phyloP scores from a whole-genome alignment of 2,329 filamentous ascomycete genomes.

The Nakataea oryzae region DNA sequence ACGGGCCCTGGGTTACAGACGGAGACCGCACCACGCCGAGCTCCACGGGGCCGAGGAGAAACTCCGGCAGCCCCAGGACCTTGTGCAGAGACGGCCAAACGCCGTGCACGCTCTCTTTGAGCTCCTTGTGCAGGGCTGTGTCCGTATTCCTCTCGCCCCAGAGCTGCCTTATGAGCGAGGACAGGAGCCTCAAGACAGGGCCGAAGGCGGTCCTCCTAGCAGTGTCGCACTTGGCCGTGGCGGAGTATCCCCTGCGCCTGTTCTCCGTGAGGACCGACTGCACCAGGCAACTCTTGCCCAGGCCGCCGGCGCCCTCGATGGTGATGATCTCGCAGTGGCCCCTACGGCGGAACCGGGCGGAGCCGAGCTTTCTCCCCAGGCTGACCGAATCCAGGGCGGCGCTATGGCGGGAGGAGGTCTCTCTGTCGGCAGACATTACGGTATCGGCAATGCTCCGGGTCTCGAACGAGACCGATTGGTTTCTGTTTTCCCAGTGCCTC shows the following conservation, averaged over 20 bases:
- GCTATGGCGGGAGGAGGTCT: slow-evolving; percentile 26
- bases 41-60: slow-evolving; percentile 47
- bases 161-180: slow-evolving; percentile 56
- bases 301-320: slow-evolving; percentile 49
- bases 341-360: slow-evolving; percentile 47
- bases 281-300: slow-evolving; percentile 57
- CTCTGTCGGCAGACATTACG: slow-evolving; percentile 26
- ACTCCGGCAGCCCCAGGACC: slow-evolving; percentile 56
- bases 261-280: slow-evolving; percentile 53
- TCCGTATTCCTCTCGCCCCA: slow-evolving; percentile 58
- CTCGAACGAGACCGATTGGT: slow-evolving; percentile 40
- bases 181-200: slow-evolving; percentile 52
- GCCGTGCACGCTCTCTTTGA: slow-evolving; percentile 53
- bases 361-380: slow-evolving; percentile 42
- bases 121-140: slow-evolving; percentile 48
- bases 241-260: slow-evolving; percentile 51
- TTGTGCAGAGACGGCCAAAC: slow-evolving; percentile 55
- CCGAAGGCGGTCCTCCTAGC: slow-evolving; percentile 51
- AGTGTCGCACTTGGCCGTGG: slow-evolving; percentile 56
- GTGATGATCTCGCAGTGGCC: slow-evolving; percentile 55
- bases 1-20: slow-evolving; percentile 20
- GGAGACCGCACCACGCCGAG: slow-evolving; percentile 21
- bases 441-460: slow-evolving; percentile 35
- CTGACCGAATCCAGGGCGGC: slow-evolving; percentile 28
- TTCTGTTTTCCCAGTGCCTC: slow-evolving; percentile 42